These are phyloP conservation scores for Arabis hirsuta DNA, from an alignment of 345 rosid genomes.

Conservation along the genomic window DNA sequence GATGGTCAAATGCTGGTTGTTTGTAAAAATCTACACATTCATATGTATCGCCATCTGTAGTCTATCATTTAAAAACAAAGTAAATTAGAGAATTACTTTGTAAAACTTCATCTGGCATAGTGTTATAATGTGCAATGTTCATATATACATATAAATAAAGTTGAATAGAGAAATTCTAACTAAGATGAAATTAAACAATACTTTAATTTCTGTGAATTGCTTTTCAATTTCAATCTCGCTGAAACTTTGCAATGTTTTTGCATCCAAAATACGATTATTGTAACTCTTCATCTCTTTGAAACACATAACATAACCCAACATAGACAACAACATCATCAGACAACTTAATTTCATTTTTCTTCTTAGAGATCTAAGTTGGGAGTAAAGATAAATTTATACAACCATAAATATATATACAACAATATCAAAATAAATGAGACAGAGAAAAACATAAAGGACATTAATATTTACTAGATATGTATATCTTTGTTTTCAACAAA, in stretches of 20 bases:
- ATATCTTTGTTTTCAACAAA: too few relatives aligned
- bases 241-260: not conserved
- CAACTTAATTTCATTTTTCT: not conserved
- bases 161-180: too few relatives aligned
- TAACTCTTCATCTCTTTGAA: not conserved
- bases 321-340: not conserved
- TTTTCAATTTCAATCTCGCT: not conserved
- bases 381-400: not conserved
- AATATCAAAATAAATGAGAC: too few relatives aligned
- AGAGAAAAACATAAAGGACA: too few relatives aligned
- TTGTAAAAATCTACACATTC: constrained; percentile 13
- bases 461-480: too few relatives aligned
- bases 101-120: too few relatives aligned
- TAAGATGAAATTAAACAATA: too few relatives aligned
- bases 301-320: not conserved
- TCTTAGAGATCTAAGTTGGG: not conserved
- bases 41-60: not conserved
- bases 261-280: not conserved
- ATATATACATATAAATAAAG: too few relatives aligned
- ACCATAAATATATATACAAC: not conserved
- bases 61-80: too few relatives aligned
- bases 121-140: too few relatives aligned
- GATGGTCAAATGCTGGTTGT: not conserved
- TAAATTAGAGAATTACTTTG: too few relatives aligned
- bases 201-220: not conserved